Evolutionary conservation across 1,284 basidiomycete genomes (phyloP).

Genomic region (Apiotrichum gracile): DNA sequence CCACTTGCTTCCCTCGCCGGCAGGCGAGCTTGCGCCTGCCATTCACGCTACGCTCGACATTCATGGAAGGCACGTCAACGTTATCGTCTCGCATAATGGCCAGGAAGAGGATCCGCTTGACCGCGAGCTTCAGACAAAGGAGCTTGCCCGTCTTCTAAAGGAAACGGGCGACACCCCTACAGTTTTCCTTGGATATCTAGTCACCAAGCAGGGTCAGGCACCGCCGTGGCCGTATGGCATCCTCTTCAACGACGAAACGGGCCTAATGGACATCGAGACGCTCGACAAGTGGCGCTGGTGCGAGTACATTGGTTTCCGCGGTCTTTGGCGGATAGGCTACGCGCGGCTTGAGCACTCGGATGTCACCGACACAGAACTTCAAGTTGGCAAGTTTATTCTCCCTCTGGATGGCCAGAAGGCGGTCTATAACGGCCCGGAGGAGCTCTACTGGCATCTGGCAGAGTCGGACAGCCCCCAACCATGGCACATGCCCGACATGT

Average conservation of each 20-base stretch:
- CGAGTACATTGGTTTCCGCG: slow-evolving; percentile 80
- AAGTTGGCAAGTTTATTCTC: slow-evolving; percentile 70
- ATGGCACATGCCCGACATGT: slow-evolving; percentile 43
- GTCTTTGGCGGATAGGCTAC: slow-evolving; percentile 65
- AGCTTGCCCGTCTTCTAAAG: slow-evolving; percentile 73
- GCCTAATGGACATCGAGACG: slow-evolving; percentile 53
- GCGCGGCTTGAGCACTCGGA: slow-evolving; percentile 38
- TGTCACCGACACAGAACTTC: slow-evolving; percentile 45
- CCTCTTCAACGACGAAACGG: slow-evolving; percentile 49
- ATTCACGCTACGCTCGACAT: slow-evolving; percentile 83
- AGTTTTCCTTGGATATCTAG: slow-evolving; percentile 77
- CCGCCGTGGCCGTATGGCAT: slow-evolving; percentile 81
- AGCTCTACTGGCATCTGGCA: slow-evolving; percentile 61
- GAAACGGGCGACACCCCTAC: slow-evolving; percentile 67
- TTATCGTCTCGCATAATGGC: slow-evolving; percentile 85
- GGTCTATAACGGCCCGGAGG: slow-evolving; percentile 57
- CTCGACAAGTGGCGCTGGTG: slow-evolving; percentile 55
- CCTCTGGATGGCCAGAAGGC: slow-evolving; percentile 56
- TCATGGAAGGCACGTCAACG: slow-evolving; percentile 71
- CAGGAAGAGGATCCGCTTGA: slow-evolving; percentile 89
- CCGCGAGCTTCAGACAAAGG: slow-evolving; percentile 77
- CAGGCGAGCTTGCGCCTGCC: slow-evolving; percentile 80
- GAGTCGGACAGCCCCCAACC: slow-evolving; percentile 60
- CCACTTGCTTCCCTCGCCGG: slow-evolving; percentile 80
- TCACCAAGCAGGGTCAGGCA: slow-evolving; percentile 66